phyloP scores from a whole-genome alignment of 306 rosid species.

The Lablab purpureus region DNA sequence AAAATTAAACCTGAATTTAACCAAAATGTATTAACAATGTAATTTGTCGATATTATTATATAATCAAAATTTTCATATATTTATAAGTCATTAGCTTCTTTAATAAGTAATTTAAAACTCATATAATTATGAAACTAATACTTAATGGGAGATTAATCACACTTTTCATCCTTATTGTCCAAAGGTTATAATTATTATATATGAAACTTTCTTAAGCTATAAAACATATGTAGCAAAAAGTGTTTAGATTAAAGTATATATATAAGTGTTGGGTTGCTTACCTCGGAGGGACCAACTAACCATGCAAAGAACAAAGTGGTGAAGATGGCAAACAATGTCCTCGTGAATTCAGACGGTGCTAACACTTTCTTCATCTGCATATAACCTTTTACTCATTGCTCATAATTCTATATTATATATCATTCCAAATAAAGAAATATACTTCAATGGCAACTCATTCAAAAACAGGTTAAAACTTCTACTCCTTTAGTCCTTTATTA shows the following conservation, averaged over 20 bases:
- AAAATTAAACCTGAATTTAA: too few species aligned
- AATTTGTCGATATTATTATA: too few species aligned
- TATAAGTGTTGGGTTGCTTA: conserved; percentile 22
- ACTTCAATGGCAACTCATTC: background rate
- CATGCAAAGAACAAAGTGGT: conserved; percentile 84
- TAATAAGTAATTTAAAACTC: too few species aligned
- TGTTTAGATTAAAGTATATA: background rate
- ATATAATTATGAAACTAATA: too few species aligned
- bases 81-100: too few species aligned
- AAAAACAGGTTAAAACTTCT: too few species aligned
- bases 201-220: background rate
- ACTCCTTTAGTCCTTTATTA: too few species aligned
- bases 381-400: background rate
- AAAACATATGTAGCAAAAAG: background rate
- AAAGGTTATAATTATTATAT: too few species aligned
- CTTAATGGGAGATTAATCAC: too few species aligned
- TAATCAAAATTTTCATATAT: too few species aligned
- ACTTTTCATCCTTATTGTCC: too few species aligned
- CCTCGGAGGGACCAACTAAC: conserved; percentile 93
- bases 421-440: background rate
- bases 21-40: too few species aligned
- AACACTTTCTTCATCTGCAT: conserved; percentile 64
- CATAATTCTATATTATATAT: background rate
- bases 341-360: conserved; percentile 69
- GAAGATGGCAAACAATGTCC: conserved; percentile 77